Percentiles rank a stretch among this genome's conserved stretches.
Evolutionary conservation across 179 eudicot genomes (phyloP).

Genomic region (Beta corolliflora): DNA sequence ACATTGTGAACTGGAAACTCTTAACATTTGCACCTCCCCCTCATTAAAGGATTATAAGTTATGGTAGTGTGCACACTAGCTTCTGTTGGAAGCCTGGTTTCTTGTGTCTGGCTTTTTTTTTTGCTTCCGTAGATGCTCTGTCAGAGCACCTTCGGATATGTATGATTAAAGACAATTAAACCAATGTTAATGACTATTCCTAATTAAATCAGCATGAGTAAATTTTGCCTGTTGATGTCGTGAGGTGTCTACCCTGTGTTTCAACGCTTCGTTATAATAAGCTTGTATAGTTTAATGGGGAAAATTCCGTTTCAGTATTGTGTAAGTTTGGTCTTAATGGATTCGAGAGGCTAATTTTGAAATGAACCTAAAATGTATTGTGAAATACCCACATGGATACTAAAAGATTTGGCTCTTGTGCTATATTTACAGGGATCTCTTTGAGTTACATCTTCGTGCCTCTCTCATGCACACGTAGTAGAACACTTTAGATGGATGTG

Average conservation of each 20-base stretch:
- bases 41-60: not conserved
- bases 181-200: not conserved
- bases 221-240: not conserved
- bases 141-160: not conserved
- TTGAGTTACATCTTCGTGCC: not conserved
- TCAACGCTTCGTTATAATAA: not conserved
- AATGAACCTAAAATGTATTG: not conserved
- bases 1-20: not conserved
- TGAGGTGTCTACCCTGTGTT: not conserved
- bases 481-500: no score
- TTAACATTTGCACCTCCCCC: not conserved
- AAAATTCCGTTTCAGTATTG: not conserved
- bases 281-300: not conserved
- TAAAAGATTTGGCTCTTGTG: not conserved
- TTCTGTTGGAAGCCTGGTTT: not conserved
- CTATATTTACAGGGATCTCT: not conserved
- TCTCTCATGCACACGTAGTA: not conserved
- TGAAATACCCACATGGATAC: not conserved
- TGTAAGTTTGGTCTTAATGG: not conserved
- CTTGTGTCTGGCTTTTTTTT: not conserved
- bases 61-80: not conserved
- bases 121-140: not conserved
- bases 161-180: not conserved
- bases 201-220: not conserved
- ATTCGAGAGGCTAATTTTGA: not conserved